Percentiles rank a stretch among this genome's conserved stretches.
These are phyloP conservation scores for Cyanidioschyzon merolae DNA, from an alignment of 23 red algal genomes.

Conservation along the genomic window DNA sequence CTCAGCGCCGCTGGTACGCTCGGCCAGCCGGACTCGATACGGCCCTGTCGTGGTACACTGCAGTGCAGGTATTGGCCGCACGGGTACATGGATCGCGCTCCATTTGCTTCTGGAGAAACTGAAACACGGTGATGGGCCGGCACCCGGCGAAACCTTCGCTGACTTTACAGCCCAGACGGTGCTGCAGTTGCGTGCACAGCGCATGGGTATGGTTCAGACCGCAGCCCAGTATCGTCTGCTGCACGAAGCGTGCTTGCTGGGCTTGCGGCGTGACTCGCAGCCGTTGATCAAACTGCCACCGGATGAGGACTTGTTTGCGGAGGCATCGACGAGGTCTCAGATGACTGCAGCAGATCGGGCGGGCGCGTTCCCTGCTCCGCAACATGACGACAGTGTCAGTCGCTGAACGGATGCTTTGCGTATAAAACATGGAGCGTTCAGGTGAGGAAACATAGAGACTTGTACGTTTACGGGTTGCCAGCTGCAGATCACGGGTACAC, in stretches of 20 bases:
- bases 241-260: slow-evolving; percentile 38
- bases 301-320: not conserved
- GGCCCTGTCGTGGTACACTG: slow-evolving; percentile 58
- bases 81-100: slow-evolving; percentile 71
- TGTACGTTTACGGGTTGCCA: no score
- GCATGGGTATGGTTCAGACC: slow-evolving; percentile 84
- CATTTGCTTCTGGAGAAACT: slow-evolving; percentile 38
- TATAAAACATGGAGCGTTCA: no score
- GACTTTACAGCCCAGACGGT: slow-evolving; percentile 46
- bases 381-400: no score
- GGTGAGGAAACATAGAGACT: no score
- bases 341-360: no score
- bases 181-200: slow-evolving; percentile 39
- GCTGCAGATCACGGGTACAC: no score
- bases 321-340: not conserved
- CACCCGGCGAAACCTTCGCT: not conserved
- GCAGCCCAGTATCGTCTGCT: slow-evolving; percentile 65
- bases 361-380: no score
- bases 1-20: slow-evolving; percentile 1
- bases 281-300: not conserved
- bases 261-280: slow-evolving; percentile 3
- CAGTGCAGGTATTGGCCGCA: slow-evolving; percentile 74
- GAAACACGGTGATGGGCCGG: not conserved
- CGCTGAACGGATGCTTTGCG: no score
- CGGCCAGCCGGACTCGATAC: slow-evolving; percentile 1